Evolutionary conservation across 1,284 basidiomycete species (phyloP).

Genomic region (Phaffia rhodozyma): DNA sequence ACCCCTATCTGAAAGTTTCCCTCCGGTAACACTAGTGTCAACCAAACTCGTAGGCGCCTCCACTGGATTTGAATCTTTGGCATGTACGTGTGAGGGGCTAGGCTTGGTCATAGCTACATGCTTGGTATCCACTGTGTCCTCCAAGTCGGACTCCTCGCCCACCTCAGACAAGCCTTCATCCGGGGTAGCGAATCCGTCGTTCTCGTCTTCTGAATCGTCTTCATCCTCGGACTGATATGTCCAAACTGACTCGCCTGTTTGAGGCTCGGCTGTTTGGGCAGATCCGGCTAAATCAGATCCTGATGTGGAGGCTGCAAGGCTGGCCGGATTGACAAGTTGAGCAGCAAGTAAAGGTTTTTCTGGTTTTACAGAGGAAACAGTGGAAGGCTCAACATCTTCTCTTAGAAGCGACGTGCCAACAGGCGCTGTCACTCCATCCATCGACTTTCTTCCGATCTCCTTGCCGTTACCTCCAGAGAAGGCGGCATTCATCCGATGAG

Average conservation of each 20-base stretch:
- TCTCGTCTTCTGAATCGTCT: slow-evolving; percentile 26
- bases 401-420: too few relatives aligned
- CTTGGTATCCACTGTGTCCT: neutral
- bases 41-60: neutral
- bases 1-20: neutral
- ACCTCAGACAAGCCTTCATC: slow-evolving; percentile 35
- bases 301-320: too few relatives aligned
- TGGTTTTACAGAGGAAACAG: too few relatives aligned
- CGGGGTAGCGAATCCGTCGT: slow-evolving; percentile 31
- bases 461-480: too few relatives aligned
- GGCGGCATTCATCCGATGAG: too few relatives aligned
- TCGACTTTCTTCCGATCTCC: too few relatives aligned
- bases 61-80: neutral
- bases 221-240: slow-evolving; percentile 25
- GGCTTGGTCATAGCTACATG: neutral
- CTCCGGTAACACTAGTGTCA: neutral
- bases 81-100: neutral
- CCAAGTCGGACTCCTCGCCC: slow-evolving; percentile 32
- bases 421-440: too few relatives aligned
- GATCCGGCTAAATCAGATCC: slow-evolving; percentile 28
- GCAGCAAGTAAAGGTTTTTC: too few relatives aligned
- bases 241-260: slow-evolving; percentile 22
- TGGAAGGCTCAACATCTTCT: too few relatives aligned
- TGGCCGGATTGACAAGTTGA: too few relatives aligned
- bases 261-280: slow-evolving; percentile 18